Conservation (phyloP, 2,329 filamentous ascomycete genomes). For the Dactylonectria estremocensis region DNA sequence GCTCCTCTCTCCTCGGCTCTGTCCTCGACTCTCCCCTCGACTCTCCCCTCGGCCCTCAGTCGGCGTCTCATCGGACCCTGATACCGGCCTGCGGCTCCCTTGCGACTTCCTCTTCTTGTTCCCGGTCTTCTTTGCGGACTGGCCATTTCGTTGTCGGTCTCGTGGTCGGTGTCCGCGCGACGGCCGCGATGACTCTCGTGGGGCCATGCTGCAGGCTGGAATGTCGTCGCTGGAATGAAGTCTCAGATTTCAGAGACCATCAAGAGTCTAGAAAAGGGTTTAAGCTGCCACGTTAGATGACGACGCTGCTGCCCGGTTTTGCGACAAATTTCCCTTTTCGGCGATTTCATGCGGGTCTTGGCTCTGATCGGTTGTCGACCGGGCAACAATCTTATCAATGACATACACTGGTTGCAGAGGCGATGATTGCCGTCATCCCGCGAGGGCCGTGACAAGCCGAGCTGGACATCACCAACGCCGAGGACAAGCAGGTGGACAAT, state of each 20-base stretch:
- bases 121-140: slow-evolving; percentile 52
- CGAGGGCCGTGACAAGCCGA: slow-evolving; percentile 58
- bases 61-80: slow-evolving; percentile 54
- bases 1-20: slow-evolving; percentile 47
- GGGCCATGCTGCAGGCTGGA: slow-evolving; percentile 52
- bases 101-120: slow-evolving; percentile 56
- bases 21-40: slow-evolving; percentile 37
- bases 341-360: slow-evolving; percentile 39
- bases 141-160: slow-evolving; percentile 47
- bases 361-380: slow-evolving; percentile 53
- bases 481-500: slow-evolving; percentile 46
- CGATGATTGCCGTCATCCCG: slow-evolving; percentile 50
- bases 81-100: slow-evolving; percentile 46
- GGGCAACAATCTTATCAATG: slow-evolving; percentile 59
- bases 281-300: slow-evolving; percentile 33
- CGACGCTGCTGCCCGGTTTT: slow-evolving; percentile 32
- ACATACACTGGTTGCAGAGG: slow-evolving; percentile 34
- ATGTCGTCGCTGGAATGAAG: slow-evolving; percentile 46
- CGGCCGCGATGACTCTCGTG: slow-evolving; percentile 53
- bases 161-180: slow-evolving; percentile 46
- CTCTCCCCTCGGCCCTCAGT: slow-evolving; percentile 52
- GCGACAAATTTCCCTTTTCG: slow-evolving; percentile 43
- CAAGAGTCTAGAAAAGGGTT: slow-evolving; percentile 19
- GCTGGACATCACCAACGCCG: slow-evolving; percentile 50
- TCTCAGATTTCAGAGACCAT: slow-evolving; percentile 31